phyloP scores from a whole-genome alignment of 768 basidiomycete species.

The Mycena crocata region DNA sequence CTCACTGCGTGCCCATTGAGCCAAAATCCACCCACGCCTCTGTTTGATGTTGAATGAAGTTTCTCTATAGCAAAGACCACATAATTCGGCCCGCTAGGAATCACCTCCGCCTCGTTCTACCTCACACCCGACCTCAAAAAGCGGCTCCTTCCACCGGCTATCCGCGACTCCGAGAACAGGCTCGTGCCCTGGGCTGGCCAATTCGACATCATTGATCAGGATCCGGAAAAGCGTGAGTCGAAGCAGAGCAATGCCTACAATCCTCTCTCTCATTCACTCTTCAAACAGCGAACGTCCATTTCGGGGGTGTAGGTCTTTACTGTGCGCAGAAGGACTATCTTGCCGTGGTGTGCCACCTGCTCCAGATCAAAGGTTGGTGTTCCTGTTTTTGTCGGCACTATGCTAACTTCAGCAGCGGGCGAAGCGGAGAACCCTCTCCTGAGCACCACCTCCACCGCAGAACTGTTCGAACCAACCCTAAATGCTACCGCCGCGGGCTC shows the following conservation, averaged over 20 bases:
- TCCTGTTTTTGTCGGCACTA: too few species aligned
- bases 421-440: constrained; percentile 37
- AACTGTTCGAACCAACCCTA: constrained; percentile 43
- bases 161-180: constrained; percentile 27
- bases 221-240: constrained; percentile 36
- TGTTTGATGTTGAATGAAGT: too few species aligned
- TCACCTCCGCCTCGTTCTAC: constrained; percentile 37
- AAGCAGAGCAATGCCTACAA: neutral
- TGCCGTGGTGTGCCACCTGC: constrained; percentile 30
- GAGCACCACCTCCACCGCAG: constrained; percentile 31
- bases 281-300: constrained; percentile 11
- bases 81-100: constrained; percentile 37
- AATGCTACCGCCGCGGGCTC: constrained; percentile 31
- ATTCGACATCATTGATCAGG: constrained; percentile 24
- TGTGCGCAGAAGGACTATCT: constrained; percentile 37
- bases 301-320: constrained; percentile 33
- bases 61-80: constrained; percentile 32
- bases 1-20: neutral
- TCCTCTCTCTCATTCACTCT: neutral
- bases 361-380: constrained; percentile 15
- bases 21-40: neutral
- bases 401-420: too few species aligned
- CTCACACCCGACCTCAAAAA: constrained; percentile 27
- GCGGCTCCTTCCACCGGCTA: constrained; percentile 22
- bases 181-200: constrained; percentile 30